phyloP scores from a whole-genome alignment of 2,329 filamentous ascomycete genomes.

The Talaromyces funiculosus region DNA sequence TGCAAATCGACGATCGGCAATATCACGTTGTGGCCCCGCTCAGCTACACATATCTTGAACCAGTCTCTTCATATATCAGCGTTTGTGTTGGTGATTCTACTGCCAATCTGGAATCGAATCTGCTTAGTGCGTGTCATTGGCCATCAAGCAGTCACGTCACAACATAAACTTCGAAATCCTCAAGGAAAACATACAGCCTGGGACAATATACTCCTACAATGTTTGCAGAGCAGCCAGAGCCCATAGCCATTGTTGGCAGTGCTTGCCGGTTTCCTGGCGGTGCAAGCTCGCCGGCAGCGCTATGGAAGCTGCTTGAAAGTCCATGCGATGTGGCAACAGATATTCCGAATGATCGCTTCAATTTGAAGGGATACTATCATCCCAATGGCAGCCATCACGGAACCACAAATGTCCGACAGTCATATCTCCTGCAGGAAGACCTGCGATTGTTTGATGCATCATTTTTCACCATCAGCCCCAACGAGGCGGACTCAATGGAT shows the following conservation, averaged over 20 bases:
- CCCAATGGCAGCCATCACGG: background rate
- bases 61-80: too few species aligned
- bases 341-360: background rate
- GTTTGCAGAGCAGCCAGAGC: too few species aligned
- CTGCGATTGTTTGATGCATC: background rate
- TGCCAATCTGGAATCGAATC: too few species aligned
- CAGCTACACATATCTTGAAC: too few species aligned
- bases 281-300: background rate
- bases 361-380: background rate
- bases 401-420: background rate
- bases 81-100: too few species aligned
- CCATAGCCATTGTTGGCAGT: background rate
- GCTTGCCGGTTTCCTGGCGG: background rate
- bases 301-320: background rate
- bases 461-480: background rate
- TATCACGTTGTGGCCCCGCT: too few species aligned
- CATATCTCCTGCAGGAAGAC: background rate
- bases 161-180: too few species aligned
- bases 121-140: too few species aligned
- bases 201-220: too few species aligned
- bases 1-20: too few species aligned
- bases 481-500: background rate
- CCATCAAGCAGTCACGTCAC: too few species aligned
- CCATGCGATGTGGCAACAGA: background rate
- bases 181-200: too few species aligned